Conservation (phyloP, 805 yeast species). For the Suhomyces faveliae region DNA sequence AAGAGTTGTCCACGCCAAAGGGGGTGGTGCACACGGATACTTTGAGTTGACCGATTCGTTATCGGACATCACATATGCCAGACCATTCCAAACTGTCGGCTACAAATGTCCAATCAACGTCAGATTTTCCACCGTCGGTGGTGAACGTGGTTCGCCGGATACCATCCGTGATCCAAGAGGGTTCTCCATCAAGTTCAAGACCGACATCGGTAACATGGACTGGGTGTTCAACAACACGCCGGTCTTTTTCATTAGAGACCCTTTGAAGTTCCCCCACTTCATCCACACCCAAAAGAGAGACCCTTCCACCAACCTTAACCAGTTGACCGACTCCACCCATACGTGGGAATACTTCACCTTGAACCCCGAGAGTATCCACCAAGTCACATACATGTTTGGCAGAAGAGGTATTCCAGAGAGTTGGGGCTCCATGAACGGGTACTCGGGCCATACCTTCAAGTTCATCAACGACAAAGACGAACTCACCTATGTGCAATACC, state of each 20-base stretch:
- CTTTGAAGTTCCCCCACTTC: constrained; percentile 81
- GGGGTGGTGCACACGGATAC: constrained; percentile 86
- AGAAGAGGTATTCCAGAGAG: constrained; percentile 59
- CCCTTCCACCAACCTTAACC: constrained; percentile 58
- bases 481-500: constrained; percentile 56
- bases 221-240: constrained; percentile 87
- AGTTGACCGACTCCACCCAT: constrained; percentile 44
- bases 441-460: constrained; percentile 65
- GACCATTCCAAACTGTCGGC: constrained; percentile 71
- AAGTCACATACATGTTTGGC: constrained; percentile 55
- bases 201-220: constrained; percentile 83
- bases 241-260: constrained; percentile 80
- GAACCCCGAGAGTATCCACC: constrained; percentile 59
- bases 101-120: constrained; percentile 73
- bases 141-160: constrained; percentile 79
- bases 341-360: constrained; percentile 58
- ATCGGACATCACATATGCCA: constrained; percentile 69
- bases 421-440: constrained; percentile 58
- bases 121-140: constrained; percentile 86
- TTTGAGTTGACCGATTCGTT: constrained; percentile 74
- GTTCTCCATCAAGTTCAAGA: constrained; percentile 73
- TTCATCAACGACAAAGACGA: constrained; percentile 51
- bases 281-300: constrained; percentile 88
- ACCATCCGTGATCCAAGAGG: constrained; percentile 89
- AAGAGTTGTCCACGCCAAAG: constrained; percentile 91